A percentile compares a stretch with the other conserved stretches of the same genome.
Evolutionary conservation across 164 flowering plant species (phyloP).

Genomic region (Nymphaea thermarum): DNA sequence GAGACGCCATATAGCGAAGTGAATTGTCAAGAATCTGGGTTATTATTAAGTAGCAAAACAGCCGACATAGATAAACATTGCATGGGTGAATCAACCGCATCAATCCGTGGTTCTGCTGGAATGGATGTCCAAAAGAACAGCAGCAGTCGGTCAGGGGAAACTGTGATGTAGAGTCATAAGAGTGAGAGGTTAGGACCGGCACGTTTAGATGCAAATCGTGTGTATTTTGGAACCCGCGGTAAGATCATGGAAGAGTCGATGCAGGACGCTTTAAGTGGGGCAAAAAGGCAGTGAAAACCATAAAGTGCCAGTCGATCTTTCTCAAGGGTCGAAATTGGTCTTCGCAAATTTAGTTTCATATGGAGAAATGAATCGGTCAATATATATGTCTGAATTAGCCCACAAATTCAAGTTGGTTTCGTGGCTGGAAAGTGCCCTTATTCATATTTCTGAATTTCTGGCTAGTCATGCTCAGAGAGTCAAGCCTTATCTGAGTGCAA

Average conservation of each 20-base stretch:
- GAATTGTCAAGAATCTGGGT: not conserved
- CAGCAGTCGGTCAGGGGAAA: not conserved
- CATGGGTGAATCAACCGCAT: not conserved
- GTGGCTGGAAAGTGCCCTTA: slow-evolving; percentile 8
- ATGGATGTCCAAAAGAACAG: not conserved
- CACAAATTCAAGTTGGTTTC: slow-evolving; percentile 18
- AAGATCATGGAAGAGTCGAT: not conserved
- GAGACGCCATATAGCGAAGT: not conserved
- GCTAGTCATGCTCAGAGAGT: slow-evolving; percentile 30
- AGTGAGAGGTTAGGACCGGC: not conserved
- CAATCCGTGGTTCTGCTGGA: not conserved
- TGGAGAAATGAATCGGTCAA: slow-evolving; percentile 14
- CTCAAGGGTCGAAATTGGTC: not conserved
- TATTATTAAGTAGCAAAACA: slow-evolving; percentile 3
- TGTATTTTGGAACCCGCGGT: slow-evolving; percentile 7
- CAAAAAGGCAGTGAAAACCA: not conserved
- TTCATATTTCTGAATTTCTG: slow-evolving; percentile 21
- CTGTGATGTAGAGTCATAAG: no score
- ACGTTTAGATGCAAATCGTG: slow-evolving; percentile 11
- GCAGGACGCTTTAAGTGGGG: not conserved
- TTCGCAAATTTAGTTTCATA: slow-evolving; percentile 17
- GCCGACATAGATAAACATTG: slow-evolving; percentile 6
- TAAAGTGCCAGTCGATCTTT: not conserved
- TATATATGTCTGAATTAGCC: slow-evolving; percentile 15
- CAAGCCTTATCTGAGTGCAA: slow-evolving; percentile 31